Conservation (phyloP, 2,329 filamentous ascomycete genomes). For the Penicillium nordicum region DNA sequence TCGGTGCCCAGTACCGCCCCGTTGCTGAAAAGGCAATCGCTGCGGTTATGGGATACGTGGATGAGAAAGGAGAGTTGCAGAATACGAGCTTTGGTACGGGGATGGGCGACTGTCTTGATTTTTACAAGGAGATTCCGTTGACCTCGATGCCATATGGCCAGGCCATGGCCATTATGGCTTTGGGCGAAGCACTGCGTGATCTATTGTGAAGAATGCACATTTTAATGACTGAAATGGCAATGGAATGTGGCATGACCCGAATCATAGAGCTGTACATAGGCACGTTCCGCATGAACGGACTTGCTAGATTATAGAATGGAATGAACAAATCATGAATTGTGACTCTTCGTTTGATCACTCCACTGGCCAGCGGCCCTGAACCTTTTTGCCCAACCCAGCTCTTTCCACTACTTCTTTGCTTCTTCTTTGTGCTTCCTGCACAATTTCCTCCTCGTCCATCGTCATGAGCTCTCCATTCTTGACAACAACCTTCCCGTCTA, state of each 20-base stretch:
- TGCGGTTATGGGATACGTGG: slow-evolving; percentile 65
- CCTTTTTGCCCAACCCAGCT: slow-evolving; percentile 36
- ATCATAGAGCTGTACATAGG: slow-evolving; percentile 5
- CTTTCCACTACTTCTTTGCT: slow-evolving; percentile 39
- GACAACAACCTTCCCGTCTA: slow-evolving; percentile 44
- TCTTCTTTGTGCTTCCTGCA: slow-evolving; percentile 36
- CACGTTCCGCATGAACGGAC: background rate
- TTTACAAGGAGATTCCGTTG: slow-evolving; percentile 71
- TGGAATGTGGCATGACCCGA: background rate
- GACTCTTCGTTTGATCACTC: slow-evolving; percentile 8
- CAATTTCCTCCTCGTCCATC: slow-evolving; percentile 43
- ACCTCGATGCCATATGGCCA: slow-evolving; percentile 84
- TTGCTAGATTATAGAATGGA: background rate
- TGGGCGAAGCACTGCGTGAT: slow-evolving; percentile 68
- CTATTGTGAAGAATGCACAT: slow-evolving; percentile 43
- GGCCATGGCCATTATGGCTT: slow-evolving; percentile 78
- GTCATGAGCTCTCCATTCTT: slow-evolving; percentile 34
- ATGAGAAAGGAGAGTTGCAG: slow-evolving; percentile 63
- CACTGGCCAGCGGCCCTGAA: slow-evolving; percentile 40
- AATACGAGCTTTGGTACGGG: slow-evolving; percentile 76
- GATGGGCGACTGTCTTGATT: slow-evolving; percentile 70
- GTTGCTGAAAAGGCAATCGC: slow-evolving; percentile 64
- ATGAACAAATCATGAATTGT: background rate
- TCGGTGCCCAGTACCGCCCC: slow-evolving; percentile 59
- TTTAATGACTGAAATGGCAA: background rate